A percentile compares a stretch with the other conserved stretches of the same genome.
These are phyloP conservation scores for Haematococcus lacustris DNA, from an alignment of 139 green algal genomes.

Conservation along the genomic window DNA sequence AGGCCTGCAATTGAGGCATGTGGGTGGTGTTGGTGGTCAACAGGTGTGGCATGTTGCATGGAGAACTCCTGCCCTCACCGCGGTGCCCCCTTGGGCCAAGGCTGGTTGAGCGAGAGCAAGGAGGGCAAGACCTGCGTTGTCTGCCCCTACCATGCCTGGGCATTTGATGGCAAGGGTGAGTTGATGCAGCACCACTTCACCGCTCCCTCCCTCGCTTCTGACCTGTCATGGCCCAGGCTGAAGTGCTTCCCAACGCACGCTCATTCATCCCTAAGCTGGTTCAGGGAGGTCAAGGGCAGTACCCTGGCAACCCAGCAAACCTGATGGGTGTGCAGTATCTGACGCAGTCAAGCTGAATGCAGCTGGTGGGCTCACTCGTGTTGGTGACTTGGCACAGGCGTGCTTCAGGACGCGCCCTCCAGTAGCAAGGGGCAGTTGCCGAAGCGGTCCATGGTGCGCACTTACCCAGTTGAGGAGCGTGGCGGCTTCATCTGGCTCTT, in stretches of 20 bases:
- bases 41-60: not conserved
- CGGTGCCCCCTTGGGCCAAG: slow-evolving; percentile 38
- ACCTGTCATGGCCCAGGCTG: too few relatives aligned
- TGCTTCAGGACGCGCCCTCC: slow-evolving; percentile 35
- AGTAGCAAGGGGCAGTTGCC: slow-evolving; percentile 37
- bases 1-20: slow-evolving; percentile 14
- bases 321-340: not conserved
- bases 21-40: too few relatives aligned
- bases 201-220: too few relatives aligned
- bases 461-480: slow-evolving; percentile 57
- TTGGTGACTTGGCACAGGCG: slow-evolving; percentile 25
- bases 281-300: not conserved
- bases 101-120: slow-evolving; percentile 24
- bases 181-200: too few relatives aligned
- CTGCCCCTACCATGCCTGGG: slow-evolving; percentile 72
- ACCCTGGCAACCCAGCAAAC: not conserved
- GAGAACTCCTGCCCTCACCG: slow-evolving; percentile 59
- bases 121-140: slow-evolving; percentile 56
- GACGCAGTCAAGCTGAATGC: not conserved
- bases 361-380: not conserved
- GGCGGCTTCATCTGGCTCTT: slow-evolving; percentile 84
- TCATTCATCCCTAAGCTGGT: not conserved
- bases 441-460: slow-evolving; percentile 40
- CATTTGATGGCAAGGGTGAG: slow-evolving; percentile 58
- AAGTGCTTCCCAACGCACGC: not conserved